A percentile compares a stretch with the other conserved stretches of the same genome.
phyloP scores from a whole-genome alignment of 129 eudicot genomes.

The Flaveria sonorensis region DNA sequence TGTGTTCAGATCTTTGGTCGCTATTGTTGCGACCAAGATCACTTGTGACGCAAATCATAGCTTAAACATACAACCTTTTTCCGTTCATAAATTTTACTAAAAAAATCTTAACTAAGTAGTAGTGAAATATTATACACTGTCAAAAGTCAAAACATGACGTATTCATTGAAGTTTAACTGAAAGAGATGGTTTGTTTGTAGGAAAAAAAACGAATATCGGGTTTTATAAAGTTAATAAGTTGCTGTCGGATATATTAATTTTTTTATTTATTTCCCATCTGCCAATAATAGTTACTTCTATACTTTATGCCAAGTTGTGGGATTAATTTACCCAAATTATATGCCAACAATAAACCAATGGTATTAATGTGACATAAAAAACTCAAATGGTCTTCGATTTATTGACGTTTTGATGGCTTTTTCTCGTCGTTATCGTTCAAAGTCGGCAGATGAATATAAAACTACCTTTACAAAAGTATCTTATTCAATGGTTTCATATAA shows the following conservation, averaged over 20 bases:
- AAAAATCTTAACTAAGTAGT: too few species aligned
- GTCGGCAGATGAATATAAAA: constrained; percentile 16
- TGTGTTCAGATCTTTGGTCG: too few species aligned
- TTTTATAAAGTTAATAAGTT: constrained; percentile 15
- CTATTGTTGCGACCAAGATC: too few species aligned
- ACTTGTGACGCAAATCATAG: too few species aligned
- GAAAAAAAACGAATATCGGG: neutral
- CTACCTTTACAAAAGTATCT: constrained; percentile 5
- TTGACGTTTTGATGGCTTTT: constrained; percentile 6
- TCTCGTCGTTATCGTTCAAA: constrained; percentile 9
- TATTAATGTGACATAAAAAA: constrained; percentile 18
- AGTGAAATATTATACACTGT: too few species aligned
- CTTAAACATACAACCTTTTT: too few species aligned
- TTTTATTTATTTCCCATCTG: neutral
- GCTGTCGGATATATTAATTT: constrained; percentile 20
- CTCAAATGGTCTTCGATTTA: neutral
- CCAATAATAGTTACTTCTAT: constrained; percentile 17
- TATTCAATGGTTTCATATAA: neutral
- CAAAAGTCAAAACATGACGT: too few species aligned
- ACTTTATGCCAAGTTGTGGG: constrained; percentile 31
- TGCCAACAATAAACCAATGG: constrained; percentile 10
- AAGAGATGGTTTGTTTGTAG: constrained; percentile 12
- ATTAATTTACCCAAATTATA: constrained; percentile 24
- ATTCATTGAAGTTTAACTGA: constrained; percentile 2
- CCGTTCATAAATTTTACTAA: too few species aligned